phyloP scores from a whole-genome alignment of 345 rosid species.

The Erysimum cheiranthoides region DNA sequence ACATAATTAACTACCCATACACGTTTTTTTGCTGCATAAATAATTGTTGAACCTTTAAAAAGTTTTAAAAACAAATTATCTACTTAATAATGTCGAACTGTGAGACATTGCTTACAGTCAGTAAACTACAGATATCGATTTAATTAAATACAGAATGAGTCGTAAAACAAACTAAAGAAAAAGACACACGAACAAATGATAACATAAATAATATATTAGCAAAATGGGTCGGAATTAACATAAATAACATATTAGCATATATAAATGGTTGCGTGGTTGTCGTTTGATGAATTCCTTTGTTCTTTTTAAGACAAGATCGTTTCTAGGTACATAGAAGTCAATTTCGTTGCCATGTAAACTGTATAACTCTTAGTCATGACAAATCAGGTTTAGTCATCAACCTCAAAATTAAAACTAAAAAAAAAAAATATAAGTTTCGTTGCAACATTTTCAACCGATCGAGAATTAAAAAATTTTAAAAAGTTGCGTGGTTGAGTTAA shows the following conservation, averaged over 20 bases:
- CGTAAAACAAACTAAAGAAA: constrained; percentile 13
- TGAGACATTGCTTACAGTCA: neutral
- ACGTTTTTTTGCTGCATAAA: neutral
- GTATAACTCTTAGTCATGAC: neutral
- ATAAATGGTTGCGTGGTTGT: constrained; percentile 36
- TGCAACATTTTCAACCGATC: neutral
- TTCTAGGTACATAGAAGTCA: constrained; percentile 28
- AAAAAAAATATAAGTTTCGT: neutral
- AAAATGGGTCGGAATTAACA: constrained; percentile 11
- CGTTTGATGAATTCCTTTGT: constrained; percentile 29
- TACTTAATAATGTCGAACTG: neutral
- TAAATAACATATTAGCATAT: neutral
- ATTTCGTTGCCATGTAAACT: constrained; percentile 10
- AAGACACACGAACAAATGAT: constrained; percentile 33
- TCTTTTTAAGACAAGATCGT: constrained; percentile 9
- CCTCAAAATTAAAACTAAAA: neutral
- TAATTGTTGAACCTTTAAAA: neutral
- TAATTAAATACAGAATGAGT: neutral
- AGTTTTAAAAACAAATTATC: neutral
- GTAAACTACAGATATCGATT: neutral
- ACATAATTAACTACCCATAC: neutral
- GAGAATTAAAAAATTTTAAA: neutral
- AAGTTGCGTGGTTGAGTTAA: neutral
- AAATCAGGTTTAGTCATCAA: neutral
- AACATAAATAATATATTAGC: neutral